These are phyloP conservation scores for Vaccinium darrowii DNA, from an alignment of 148 eudicot genomes.

Conservation along the genomic window DNA sequence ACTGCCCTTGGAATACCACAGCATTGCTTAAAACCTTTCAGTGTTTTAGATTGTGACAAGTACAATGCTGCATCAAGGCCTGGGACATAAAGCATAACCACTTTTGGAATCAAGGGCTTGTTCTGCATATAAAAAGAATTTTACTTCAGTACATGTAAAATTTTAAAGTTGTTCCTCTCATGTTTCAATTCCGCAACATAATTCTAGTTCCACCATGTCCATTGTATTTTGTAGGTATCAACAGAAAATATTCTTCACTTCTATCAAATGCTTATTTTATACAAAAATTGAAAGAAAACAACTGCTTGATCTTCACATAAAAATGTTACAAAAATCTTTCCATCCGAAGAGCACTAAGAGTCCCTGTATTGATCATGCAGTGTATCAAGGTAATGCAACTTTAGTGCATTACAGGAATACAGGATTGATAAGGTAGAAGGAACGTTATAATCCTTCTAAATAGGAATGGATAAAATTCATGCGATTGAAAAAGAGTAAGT, in stretches of 20 bases:
- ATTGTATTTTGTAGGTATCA: not conserved
- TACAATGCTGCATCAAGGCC: constrained; percentile 91
- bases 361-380: not conserved
- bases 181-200: not conserved
- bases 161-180: not conserved
- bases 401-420: not conserved
- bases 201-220: not conserved
- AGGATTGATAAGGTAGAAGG: not conserved
- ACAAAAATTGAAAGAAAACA: not conserved
- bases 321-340: not conserved
- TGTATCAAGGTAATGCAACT: not conserved
- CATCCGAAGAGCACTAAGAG: not conserved
- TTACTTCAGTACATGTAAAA: not conserved
- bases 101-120: constrained; percentile 90
- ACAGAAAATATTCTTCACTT: not conserved
- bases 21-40: constrained; percentile 59
- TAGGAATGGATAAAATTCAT: not conserved
- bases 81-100: constrained; percentile 87
- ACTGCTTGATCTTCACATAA: not conserved
- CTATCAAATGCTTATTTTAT: not conserved
- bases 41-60: constrained; percentile 63
- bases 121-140: constrained; percentile 60
- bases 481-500: not conserved
- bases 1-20: constrained; percentile 88
- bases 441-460: not conserved